These are phyloP conservation scores for Trichosporon sp. DNA, from an alignment of 1,284 basidiomycete genomes.

Conservation along the genomic window DNA sequence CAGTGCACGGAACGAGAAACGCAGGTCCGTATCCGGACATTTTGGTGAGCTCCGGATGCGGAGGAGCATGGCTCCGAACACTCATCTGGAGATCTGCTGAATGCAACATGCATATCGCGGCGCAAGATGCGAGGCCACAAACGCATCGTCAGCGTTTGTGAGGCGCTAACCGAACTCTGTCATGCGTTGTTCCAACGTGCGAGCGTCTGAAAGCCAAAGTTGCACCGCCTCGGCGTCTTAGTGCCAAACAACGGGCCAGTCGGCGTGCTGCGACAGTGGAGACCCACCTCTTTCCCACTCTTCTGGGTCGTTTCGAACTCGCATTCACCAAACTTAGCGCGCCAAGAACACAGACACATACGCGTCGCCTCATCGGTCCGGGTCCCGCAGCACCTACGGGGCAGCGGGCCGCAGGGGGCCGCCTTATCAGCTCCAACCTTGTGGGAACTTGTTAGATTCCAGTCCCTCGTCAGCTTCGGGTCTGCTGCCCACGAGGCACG, in stretches of 20 bases:
- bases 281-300: neutral
- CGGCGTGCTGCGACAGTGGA: too few species aligned
- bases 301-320: slow-evolving; percentile 1
- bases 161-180: neutral
- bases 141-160: neutral
- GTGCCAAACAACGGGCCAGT: neutral
- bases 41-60: neutral
- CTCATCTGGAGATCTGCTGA: neutral
- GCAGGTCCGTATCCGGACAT: neutral
- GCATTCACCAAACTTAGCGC: neutral
- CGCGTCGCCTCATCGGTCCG: neutral
- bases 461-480: neutral
- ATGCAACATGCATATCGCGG: neutral
- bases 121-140: neutral
- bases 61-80: neutral
- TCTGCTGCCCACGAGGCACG: neutral
- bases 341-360: neutral
- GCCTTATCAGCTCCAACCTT: neutral
- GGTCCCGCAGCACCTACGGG: too few species aligned
- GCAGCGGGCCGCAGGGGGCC: too few species aligned
- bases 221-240: neutral
- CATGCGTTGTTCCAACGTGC: neutral
- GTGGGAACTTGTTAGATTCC: neutral
- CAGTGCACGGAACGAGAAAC: neutral
- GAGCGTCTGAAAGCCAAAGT: neutral